A percentile compares a stretch with the other conserved stretches of the same genome.
These are phyloP conservation scores for Penicillium sp. DNA, from an alignment of 2,329 filamentous ascomycete species.

Conservation along the genomic window DNA sequence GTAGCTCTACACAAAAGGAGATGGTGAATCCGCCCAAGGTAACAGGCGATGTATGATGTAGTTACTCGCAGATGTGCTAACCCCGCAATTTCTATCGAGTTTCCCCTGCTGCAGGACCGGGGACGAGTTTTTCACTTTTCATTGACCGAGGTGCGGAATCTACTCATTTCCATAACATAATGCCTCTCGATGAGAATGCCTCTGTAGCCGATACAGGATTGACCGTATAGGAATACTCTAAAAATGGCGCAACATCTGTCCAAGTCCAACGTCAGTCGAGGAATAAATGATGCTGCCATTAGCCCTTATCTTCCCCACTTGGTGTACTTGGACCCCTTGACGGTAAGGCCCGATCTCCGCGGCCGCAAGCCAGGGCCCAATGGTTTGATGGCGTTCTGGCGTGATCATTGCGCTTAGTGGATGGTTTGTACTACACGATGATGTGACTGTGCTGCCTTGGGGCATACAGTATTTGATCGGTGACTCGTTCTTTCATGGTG, in stretches of 20 bases:
- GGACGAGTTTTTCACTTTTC: not conserved
- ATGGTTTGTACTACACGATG: slow-evolving; percentile 3
- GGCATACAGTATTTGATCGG: not conserved
- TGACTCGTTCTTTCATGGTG: slow-evolving; percentile 19
- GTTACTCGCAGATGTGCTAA: not conserved
- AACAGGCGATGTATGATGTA: not conserved
- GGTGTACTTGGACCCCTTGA: slow-evolving; percentile 5
- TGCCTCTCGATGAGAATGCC: too few species aligned
- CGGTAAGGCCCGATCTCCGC: slow-evolving; percentile 24
- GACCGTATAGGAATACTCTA: too few species aligned
- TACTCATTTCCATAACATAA: not conserved
- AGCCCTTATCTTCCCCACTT: slow-evolving; percentile 8
- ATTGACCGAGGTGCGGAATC: not conserved
- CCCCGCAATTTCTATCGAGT: slow-evolving; percentile 11
- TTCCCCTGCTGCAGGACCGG: not conserved
- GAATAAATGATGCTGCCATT: not conserved
- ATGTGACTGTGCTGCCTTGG: slow-evolving; percentile 3
- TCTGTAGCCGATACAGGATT: too few species aligned
- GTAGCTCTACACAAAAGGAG: not conserved
- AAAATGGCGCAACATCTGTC: too few species aligned
- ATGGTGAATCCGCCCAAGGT: not conserved
- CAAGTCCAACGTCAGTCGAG: not conserved
- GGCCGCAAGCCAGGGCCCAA: slow-evolving; percentile 7
- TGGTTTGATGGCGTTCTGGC: slow-evolving; percentile 9
- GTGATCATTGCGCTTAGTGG: slow-evolving; percentile 11